These are phyloP conservation scores for Penicillium diatomitis DNA, from an alignment of 495 filamentous ascomycete species.

Conservation along the genomic window DNA sequence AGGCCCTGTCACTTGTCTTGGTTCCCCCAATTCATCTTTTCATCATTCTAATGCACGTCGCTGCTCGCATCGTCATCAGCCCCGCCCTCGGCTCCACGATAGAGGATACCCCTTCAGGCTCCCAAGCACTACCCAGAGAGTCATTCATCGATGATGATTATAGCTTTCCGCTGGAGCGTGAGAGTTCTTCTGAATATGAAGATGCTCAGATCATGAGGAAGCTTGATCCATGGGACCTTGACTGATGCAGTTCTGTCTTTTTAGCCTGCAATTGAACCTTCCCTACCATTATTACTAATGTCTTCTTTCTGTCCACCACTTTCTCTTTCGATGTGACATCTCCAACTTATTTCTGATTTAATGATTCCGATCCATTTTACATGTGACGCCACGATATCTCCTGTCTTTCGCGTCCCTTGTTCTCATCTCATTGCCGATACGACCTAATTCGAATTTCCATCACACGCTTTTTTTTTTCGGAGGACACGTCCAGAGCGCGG, in stretches of 20 bases:
- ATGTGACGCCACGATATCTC: slow-evolving; percentile 11
- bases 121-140: not conserved
- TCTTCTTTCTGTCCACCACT: not conserved
- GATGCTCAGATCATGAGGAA: slow-evolving; percentile 12
- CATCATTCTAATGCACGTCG: slow-evolving; percentile 68
- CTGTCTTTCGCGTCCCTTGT: slow-evolving; percentile 1
- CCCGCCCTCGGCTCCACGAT: slow-evolving; percentile 16
- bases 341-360: slow-evolving; percentile 9
- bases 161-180: slow-evolving; percentile 32
- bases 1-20: slow-evolving; percentile 64
- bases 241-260: slow-evolving; percentile 2
- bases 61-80: slow-evolving; percentile 61
- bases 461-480: too few relatives aligned
- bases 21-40: slow-evolving; percentile 69
- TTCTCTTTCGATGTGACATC: slow-evolving; percentile 4
- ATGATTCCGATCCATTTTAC: slow-evolving; percentile 3
- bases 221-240: slow-evolving; percentile 25
- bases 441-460: too few relatives aligned
- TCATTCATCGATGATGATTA: slow-evolving; percentile 30
- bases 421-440: too few relatives aligned
- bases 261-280: not conserved
- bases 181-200: slow-evolving; percentile 23
- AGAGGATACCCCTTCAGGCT: slow-evolving; percentile 5
- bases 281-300: not conserved
- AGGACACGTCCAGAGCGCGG: too few relatives aligned